These are phyloP conservation scores for Daedalea quercina DNA, from an alignment of 768 basidiomycete genomes.

Conservation along the genomic window DNA sequence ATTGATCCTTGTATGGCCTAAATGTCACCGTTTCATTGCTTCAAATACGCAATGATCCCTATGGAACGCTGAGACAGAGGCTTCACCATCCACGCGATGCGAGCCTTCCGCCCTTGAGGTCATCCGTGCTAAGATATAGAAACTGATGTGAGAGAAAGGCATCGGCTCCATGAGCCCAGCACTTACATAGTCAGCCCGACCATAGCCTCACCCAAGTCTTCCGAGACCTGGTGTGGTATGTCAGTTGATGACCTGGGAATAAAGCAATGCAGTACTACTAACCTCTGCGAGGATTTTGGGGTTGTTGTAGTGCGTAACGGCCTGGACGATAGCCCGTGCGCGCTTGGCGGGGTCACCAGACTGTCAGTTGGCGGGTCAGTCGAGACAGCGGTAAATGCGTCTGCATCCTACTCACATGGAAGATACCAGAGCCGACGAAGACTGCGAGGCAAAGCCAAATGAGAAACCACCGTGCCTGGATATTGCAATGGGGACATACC, in stretches of 20 bases:
- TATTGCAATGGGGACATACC: slow-evolving; percentile 41
- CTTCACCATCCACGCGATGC: slow-evolving; percentile 62
- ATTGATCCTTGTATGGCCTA: neutral
- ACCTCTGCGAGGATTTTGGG: slow-evolving; percentile 88
- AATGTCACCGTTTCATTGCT: neutral
- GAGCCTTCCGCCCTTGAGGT: slow-evolving; percentile 64
- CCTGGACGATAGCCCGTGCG: slow-evolving; percentile 93
- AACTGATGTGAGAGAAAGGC: neutral
- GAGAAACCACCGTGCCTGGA: slow-evolving; percentile 1
- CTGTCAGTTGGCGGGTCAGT: slow-evolving; percentile 30
- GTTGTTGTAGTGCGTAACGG: slow-evolving; percentile 95
- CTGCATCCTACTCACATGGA: slow-evolving; percentile 54
- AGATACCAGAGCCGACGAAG: slow-evolving; percentile 97
- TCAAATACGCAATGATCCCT: too few relatives aligned
- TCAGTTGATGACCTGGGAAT: neutral
- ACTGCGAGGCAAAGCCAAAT: slow-evolving; percentile 39
- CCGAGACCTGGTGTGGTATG: slow-evolving; percentile 48
- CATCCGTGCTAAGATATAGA: slow-evolving; percentile 43
- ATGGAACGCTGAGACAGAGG: too few relatives aligned
- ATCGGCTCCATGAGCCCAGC: neutral
- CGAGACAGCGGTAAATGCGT: neutral
- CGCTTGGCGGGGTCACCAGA: slow-evolving; percentile 92
- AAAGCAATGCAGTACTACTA: slow-evolving; percentile 2
- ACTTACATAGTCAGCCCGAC: slow-evolving; percentile 85
- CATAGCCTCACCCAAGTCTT: slow-evolving; percentile 88